A percentile compares a stretch with the other conserved stretches of the same genome.
phyloP scores from a whole-genome alignment of 345 rosid species.

The Salix viminalis region DNA sequence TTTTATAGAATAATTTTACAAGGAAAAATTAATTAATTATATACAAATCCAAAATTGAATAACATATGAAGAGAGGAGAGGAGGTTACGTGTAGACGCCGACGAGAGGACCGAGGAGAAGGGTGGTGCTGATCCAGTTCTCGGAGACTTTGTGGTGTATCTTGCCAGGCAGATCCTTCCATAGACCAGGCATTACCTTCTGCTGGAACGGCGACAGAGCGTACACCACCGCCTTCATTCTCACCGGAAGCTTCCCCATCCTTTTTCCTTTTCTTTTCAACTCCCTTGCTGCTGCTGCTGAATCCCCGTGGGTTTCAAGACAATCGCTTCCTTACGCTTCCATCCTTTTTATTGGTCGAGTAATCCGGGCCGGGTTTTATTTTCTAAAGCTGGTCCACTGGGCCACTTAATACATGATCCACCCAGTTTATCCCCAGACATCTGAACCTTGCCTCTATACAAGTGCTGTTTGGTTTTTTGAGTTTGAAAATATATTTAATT shows the following conservation, averaged over 20 bases:
- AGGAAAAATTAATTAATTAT: too few relatives aligned
- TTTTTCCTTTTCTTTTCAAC: too few relatives aligned
- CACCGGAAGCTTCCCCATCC: constrained; percentile 77
- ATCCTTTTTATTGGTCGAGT: background rate
- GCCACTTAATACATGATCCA: background rate
- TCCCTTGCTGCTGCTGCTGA: too few relatives aligned
- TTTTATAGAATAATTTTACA: too few relatives aligned
- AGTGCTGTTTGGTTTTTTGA: too few relatives aligned
- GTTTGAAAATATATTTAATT: too few relatives aligned
- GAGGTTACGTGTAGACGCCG: constrained; percentile 53
- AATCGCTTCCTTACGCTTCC: background rate
- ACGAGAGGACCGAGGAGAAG: constrained; percentile 64
- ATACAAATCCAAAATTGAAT: background rate
- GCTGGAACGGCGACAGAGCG: constrained; percentile 79
- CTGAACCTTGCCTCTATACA: too few relatives aligned
- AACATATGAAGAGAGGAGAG: background rate
- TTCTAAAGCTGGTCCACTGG: background rate
- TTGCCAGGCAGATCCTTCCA: constrained; percentile 68
- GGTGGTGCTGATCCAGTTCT: constrained; percentile 76
- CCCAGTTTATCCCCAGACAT: background rate
- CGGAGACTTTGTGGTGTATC: constrained; percentile 79
- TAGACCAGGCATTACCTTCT: constrained; percentile 67
- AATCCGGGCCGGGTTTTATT: background rate
- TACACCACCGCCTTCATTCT: constrained; percentile 79
- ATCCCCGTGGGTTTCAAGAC: too few relatives aligned